Conservation (phyloP, 768 basidiomycete genomes). For the Albatrellus ellisii region DNA sequence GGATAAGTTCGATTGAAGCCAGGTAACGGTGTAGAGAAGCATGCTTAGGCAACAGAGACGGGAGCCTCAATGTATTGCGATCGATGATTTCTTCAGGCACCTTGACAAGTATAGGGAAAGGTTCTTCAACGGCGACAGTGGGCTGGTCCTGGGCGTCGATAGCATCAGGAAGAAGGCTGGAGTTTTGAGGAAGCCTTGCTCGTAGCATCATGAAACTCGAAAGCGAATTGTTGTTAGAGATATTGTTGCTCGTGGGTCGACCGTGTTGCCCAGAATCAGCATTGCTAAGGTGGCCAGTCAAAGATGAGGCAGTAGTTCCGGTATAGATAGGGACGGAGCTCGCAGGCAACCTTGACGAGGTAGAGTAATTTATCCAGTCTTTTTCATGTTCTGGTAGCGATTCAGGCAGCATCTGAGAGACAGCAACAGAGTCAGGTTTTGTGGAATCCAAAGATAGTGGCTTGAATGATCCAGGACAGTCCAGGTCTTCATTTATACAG, state of each 20-base stretch:
- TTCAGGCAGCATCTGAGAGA: not conserved
- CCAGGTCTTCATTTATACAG: not conserved
- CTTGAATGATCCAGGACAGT: not conserved
- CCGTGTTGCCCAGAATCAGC: not conserved
- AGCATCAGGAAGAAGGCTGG: not conserved
- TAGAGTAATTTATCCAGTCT: not conserved
- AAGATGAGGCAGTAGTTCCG: not conserved
- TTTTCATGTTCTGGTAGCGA: not conserved
- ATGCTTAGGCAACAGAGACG: conserved; percentile 14
- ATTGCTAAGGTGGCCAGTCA: not conserved
- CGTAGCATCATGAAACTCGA: not conserved
- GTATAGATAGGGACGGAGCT: not conserved
- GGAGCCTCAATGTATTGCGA: not conserved
- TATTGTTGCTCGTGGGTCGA: not conserved
- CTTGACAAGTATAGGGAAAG: not conserved
- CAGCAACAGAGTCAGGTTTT: not conserved
- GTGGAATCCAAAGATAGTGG: conserved; percentile 1
- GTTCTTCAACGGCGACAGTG: not conserved
- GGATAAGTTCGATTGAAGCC: conserved; percentile 54
- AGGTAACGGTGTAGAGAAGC: conserved; percentile 44
- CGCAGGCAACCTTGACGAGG: not conserved
- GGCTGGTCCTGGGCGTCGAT: not conserved
- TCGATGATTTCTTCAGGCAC: not conserved
- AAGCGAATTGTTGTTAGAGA: not conserved
- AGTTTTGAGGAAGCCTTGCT: not conserved